Conservation (phyloP, 176 grass and related monocot genomes). For the Aegilops longissima region DNA sequence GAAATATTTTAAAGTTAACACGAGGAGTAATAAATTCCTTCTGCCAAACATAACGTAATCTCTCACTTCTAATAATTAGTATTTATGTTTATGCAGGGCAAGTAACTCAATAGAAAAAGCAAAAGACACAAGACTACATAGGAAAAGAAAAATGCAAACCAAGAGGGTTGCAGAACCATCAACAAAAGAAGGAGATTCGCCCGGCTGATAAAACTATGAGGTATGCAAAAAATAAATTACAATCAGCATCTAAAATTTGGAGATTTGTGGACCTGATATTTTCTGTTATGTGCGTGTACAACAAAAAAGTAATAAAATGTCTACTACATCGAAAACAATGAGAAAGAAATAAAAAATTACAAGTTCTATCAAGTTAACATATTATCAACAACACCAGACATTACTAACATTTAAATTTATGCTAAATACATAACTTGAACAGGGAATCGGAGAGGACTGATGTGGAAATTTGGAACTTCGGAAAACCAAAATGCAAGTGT, state of each 20-base stretch:
- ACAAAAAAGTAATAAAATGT: background rate
- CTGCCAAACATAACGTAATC: no score
- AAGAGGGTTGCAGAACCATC: background rate
- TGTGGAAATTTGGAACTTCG: slow-evolving; percentile 23
- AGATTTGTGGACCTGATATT: background rate
- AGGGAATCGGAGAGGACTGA: background rate
- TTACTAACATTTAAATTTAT: background rate
- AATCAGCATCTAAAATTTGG: background rate
- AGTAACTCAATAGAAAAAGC: background rate
- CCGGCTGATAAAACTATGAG: background rate
- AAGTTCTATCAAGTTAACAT: background rate
- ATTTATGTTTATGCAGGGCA: background rate
- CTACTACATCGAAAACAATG: background rate
- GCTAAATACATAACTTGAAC: background rate
- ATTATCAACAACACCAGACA: background rate
- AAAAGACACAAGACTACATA: background rate
- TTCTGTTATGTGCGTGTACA: background rate
- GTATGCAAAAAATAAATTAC: background rate
- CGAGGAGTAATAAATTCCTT: background rate
- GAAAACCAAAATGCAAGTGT: slow-evolving; percentile 21
- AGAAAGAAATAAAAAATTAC: background rate
- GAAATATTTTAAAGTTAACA: background rate
- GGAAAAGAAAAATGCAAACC: background rate
- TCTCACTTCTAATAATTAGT: background rate
- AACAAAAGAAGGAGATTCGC: background rate